A percentile compares a stretch with the other conserved stretches of the same genome.
phyloP scores from a whole-genome alignment of 2,329 filamentous ascomycete species.

The Arthrinium puccinioides region DNA sequence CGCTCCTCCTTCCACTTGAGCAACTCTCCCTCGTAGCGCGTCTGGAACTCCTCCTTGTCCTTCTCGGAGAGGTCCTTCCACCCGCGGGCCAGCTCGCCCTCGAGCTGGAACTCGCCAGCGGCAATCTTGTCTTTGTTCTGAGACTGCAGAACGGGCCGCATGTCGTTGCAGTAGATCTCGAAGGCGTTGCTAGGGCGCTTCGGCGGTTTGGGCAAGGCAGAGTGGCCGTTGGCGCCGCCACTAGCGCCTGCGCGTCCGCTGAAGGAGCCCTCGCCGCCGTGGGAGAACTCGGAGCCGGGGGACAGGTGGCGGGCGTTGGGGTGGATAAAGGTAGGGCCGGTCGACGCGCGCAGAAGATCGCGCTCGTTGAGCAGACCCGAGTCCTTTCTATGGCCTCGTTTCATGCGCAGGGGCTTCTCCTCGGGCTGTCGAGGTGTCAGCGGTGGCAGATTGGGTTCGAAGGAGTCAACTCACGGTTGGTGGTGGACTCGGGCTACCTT shows the following conservation, averaged over 20 bases:
- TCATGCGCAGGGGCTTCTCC: constrained; percentile 69
- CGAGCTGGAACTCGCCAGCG: constrained; percentile 31
- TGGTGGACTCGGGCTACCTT: constrained; percentile 72
- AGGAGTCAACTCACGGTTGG: constrained; percentile 54
- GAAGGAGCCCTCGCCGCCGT: constrained; percentile 34
- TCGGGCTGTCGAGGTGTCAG: constrained; percentile 49
- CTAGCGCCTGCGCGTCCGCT: constrained; percentile 22
- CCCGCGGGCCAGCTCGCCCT: constrained; percentile 46
- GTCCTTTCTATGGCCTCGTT: constrained; percentile 62
- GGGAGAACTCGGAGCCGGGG: constrained; percentile 46
- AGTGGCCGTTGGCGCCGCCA: constrained; percentile 18
- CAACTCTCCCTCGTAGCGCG: constrained; percentile 31
- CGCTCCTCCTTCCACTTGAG: constrained; percentile 35
- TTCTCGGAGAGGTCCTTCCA: constrained; percentile 47
- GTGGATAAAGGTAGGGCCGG: constrained; percentile 36
- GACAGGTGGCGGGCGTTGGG: constrained; percentile 39
- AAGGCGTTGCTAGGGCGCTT: constrained; percentile 43
- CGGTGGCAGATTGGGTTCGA: constrained; percentile 6
- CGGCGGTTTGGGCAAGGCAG: constrained; percentile 26
- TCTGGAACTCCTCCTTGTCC: constrained; percentile 42
- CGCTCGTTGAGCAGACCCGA: constrained; percentile 38
- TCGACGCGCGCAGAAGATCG: constrained; percentile 29
- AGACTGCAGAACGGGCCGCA: constrained; percentile 33
- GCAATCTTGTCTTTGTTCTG: constrained; percentile 34
- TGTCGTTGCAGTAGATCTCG: constrained; percentile 47